phyloP scores from a whole-genome alignment of 176 grass and related monocot genomes.

The Carex myosuroides region DNA sequence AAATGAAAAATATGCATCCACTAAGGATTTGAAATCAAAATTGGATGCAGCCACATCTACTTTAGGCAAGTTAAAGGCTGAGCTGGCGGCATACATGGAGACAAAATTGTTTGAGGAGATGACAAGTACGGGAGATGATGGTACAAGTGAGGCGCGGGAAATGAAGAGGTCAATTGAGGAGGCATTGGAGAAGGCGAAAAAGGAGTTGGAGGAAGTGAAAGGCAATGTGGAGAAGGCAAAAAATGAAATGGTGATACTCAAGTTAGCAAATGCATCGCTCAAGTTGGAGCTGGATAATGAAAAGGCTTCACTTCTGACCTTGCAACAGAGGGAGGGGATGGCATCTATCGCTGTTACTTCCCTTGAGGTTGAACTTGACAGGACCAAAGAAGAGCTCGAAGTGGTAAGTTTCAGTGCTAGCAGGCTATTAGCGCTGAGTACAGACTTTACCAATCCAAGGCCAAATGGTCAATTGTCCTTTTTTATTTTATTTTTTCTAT shows the following conservation, averaged over 20 bases:
- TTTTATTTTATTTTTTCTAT: background rate
- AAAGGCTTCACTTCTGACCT: conserved; percentile 49
- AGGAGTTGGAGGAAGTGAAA: conserved; percentile 62
- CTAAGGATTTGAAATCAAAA: conserved; percentile 37
- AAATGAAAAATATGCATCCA: conserved; percentile 46
- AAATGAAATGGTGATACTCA: conserved; percentile 48
- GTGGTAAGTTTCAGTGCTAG: conserved; percentile 21
- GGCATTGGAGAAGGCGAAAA: conserved; percentile 47
- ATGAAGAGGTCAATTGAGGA: conserved; percentile 44
- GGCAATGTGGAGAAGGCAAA: conserved; percentile 42
- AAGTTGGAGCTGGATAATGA: conserved; percentile 56
- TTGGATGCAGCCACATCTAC: conserved; percentile 34
- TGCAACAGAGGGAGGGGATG: conserved; percentile 87
- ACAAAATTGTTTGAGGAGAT: conserved; percentile 51
- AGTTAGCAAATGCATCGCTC: conserved; percentile 38
- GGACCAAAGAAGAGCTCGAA: conserved; percentile 63
- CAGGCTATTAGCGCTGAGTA: background rate
- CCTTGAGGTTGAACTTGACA: conserved; percentile 70
- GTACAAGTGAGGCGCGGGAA: conserved; percentile 47
- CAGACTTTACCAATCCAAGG: background rate
- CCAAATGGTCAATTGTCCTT: background rate
- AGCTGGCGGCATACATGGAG: conserved; percentile 49
- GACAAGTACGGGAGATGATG: conserved; percentile 23
- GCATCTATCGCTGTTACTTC: conserved; percentile 77
- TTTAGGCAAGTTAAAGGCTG: conserved; percentile 45